phyloP scores from a whole-genome alignment of 768 basidiomycete species.

The Phaffia tasmanica region DNA sequence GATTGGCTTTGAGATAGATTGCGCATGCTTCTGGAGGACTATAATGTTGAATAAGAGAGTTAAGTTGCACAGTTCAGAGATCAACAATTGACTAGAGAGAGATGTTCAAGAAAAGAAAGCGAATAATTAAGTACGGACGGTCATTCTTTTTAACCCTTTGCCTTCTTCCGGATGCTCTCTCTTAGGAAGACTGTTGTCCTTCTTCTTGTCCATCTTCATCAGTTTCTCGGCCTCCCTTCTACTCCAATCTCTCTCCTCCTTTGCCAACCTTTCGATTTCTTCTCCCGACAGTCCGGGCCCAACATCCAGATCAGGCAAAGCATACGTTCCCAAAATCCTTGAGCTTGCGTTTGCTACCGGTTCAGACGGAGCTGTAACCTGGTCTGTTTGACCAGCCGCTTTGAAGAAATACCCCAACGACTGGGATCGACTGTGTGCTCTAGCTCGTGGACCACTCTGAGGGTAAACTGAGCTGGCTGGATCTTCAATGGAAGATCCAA shows the following conservation, averaged over 20 bases:
- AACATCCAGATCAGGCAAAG: not conserved
- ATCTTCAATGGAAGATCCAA: not conserved
- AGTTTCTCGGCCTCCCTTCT: slow-evolving; percentile 7
- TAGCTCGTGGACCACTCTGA: not conserved
- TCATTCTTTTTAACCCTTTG: not conserved
- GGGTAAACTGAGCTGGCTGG: not conserved
- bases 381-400: no score
- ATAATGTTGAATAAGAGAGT: not conserved
- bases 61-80: not conserved
- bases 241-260: slow-evolving; percentile 13
- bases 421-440: no score
- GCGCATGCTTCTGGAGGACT: not conserved
- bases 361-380: no score
- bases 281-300: not conserved
- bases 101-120: not conserved
- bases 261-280: slow-evolving; percentile 8
- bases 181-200: not conserved
- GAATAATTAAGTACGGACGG: not conserved
- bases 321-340: not conserved
- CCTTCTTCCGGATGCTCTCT: not conserved
- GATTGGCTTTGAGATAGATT: slow-evolving; percentile 1
- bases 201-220: not conserved
- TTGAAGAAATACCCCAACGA: no score
- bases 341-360: no score
- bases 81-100: no score